Conservation (phyloP, 352 stramenopile species). For the Albugo laibachii region DNA sequence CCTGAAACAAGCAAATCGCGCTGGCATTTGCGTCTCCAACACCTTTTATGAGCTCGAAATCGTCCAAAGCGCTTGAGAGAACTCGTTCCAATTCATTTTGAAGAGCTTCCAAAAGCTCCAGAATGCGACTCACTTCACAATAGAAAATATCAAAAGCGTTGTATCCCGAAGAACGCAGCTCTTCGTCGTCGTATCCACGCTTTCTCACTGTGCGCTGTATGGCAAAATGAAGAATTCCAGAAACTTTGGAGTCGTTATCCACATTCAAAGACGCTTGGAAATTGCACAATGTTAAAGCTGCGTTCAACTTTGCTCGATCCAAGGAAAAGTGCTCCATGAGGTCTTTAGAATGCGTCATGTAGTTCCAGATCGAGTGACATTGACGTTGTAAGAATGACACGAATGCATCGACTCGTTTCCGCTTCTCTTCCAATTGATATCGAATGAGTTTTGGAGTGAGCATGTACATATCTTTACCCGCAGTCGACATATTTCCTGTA, state of each 20-base stretch:
- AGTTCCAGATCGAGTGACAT: slow-evolving; percentile 34
- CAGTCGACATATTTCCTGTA: no score
- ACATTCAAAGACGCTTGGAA: slow-evolving; percentile 21
- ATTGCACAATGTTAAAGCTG: slow-evolving; percentile 50
- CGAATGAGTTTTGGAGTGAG: slow-evolving; percentile 70
- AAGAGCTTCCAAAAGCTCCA: slow-evolving; percentile 46
- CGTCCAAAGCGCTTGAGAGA: slow-evolving; percentile 32
- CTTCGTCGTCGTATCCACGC: slow-evolving; percentile 54
- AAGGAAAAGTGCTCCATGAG: slow-evolving; percentile 30
- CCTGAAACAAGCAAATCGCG: slow-evolving; percentile 5
- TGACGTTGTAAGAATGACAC: slow-evolving; percentile 42
- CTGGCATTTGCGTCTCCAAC: slow-evolving; percentile 15
- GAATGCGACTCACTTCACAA: slow-evolving; percentile 64
- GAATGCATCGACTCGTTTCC: slow-evolving; percentile 29
- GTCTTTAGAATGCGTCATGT: slow-evolving; percentile 28
- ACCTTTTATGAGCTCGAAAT: slow-evolving; percentile 42
- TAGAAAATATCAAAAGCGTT: slow-evolving; percentile 80
- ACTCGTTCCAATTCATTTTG: slow-evolving; percentile 33
- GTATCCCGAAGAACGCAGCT: slow-evolving; percentile 61
- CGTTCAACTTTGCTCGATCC: slow-evolving; percentile 57
- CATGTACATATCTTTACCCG: slow-evolving; percentile 10
- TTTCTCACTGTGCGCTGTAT: slow-evolving; percentile 54
- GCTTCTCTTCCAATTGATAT: slow-evolving; percentile 71
- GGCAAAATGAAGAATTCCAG: no score
- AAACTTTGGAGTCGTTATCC: no score